Evolutionary conservation across 495 filamentous ascomycete genomes (phyloP), one percentile per base, ranked within the genome.

Genomic region (Oidiodendron maius): DNA sequence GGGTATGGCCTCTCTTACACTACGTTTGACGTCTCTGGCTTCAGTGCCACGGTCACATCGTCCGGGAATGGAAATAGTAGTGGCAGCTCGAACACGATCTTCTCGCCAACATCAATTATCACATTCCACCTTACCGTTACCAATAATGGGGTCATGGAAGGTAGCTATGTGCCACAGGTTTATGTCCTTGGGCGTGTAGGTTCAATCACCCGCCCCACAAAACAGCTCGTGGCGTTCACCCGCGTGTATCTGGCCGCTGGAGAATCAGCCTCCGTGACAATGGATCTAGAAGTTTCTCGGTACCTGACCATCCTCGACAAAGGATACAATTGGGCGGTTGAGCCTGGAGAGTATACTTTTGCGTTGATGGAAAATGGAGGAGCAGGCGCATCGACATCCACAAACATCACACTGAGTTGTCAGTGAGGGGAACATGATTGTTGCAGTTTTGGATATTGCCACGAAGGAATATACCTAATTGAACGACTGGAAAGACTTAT

Each of bases 1-100:
- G 87, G 88, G 38, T 80, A 91, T 61, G 88, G 88, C 17, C 74
- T 94, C 8, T 86, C 81, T 0, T 91, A 91, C 62, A 87, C 87
- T 0, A 80, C 71, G 3, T 91, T 91, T 56, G 60, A 71, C 22
- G 47, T 34, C 2, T 47, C 47, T 30, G 17, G 25, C 10, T 26
- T 17, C 12, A 28, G 21, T n/a, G 43, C 40, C 22, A 47, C 24
- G 8, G 43, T 82, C 0, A 71, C 73, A 4, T 66, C 81, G 10
- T 62, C 68, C 0, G 76, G n/a, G n/a, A n/a, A n/a, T 74, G 5
- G 65, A 66, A 0, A 71, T 94, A 28, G 82, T 71, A 30, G n/a
- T n/a, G n/a, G n/a, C n/a, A n/a, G n/a, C n/a, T n/a, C n/a, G n/a
- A n/a, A n/a, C n/a, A n/a, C n/a, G n/a, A n/a, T n/a, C n/a, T n/a